Evolutionary conservation across 2,329 filamentous ascomycete species (phyloP), one percentile per base, ranked within the genome.

Genomic region (Rachicladosporium sp.): DNA sequence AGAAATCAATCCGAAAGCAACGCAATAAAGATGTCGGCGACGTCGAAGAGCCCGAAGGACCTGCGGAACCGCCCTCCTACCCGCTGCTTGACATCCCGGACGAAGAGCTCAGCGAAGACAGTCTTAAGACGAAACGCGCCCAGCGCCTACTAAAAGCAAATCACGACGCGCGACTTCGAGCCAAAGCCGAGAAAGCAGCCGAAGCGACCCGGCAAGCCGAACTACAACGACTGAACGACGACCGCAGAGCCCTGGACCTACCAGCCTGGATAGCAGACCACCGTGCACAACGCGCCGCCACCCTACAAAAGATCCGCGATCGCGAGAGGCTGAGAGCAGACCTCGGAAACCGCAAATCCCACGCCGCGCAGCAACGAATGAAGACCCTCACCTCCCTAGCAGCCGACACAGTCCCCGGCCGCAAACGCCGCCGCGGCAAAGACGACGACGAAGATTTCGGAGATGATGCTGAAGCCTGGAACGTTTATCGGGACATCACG

Each of bases 401-500:
- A 3, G 88, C 89, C 0, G 91, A 98, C 60, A 79, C 76, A 4
- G 87, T 89, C 0, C 65, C 63, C 5, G 51, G 53, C 13, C 87
- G 88, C 59, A 93, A 94, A 62, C 76, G 89, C 41, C 72, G 86
- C 9, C 78, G 88, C 11, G 87, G 86, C 6, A 84, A 81, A 3
- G 88, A 95, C 56, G 88, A 95, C 52, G 89, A 96, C 56, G 91
- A 98, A 53, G 91, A 98, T 57, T 98, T 98, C 56, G 91, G 91
- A 41, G 89, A 98, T 59, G 91, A 98, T 55, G 88, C 93, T 42
- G 91, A 98, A 60, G 40, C 35, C 27, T 98, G 91, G 91, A 86
- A 86, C 42, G 86, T 98, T 10, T 98, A 98, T 62, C 80, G 91
- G 38, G 85, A 85, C 32, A 93, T 96, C 42, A 84, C 86, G 2